phyloP scores from a whole-genome alignment of 78 protist genomes.

The Planoprotostelium fungivorum region DNA sequence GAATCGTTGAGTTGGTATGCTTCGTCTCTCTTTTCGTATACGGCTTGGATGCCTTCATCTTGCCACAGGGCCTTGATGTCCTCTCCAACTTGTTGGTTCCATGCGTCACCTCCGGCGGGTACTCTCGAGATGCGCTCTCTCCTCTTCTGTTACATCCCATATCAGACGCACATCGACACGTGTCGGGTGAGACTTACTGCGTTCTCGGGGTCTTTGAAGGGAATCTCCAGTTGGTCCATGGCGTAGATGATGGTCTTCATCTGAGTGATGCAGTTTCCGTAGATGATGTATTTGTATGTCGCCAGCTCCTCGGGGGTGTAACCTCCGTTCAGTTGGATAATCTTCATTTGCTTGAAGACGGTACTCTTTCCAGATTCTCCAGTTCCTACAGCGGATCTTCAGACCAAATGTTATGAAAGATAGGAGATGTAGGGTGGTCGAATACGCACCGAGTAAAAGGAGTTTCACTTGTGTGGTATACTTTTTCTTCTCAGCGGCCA shows the following conservation, averaged over 20 bases:
- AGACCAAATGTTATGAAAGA: neutral
- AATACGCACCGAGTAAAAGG: neutral
- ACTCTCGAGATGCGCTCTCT: neutral
- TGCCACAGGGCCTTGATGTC: slow-evolving; percentile 56
- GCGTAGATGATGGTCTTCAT: slow-evolving; percentile 50
- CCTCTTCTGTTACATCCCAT: neutral
- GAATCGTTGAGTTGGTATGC: slow-evolving; percentile 67
- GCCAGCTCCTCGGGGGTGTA: slow-evolving; percentile 61
- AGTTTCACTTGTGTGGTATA: neutral
- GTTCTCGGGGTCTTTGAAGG: neutral
- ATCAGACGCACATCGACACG: neutral
- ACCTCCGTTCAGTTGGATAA: slow-evolving; percentile 68
- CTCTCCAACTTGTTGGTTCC: slow-evolving; percentile 30
- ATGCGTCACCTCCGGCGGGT: slow-evolving; percentile 13
- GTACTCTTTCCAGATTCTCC: slow-evolving; percentile 83
- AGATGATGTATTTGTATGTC: slow-evolving; percentile 50
- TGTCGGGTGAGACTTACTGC: neutral
- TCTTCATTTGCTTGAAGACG: slow-evolving; percentile 81
- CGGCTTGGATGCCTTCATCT: slow-evolving; percentile 49
- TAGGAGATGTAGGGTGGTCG: too few species aligned
- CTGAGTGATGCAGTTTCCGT: slow-evolving; percentile 47
- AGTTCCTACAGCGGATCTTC: neutral
- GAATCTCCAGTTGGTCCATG: neutral
- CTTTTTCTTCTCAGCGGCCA: neutral
- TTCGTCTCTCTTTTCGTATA: slow-evolving; percentile 54